A percentile compares a stretch with the other conserved stretches of the same genome.
Evolutionary conservation across 2,329 filamentous ascomycete genomes (phyloP).

Genomic region (Chaetomium globosum): DNA sequence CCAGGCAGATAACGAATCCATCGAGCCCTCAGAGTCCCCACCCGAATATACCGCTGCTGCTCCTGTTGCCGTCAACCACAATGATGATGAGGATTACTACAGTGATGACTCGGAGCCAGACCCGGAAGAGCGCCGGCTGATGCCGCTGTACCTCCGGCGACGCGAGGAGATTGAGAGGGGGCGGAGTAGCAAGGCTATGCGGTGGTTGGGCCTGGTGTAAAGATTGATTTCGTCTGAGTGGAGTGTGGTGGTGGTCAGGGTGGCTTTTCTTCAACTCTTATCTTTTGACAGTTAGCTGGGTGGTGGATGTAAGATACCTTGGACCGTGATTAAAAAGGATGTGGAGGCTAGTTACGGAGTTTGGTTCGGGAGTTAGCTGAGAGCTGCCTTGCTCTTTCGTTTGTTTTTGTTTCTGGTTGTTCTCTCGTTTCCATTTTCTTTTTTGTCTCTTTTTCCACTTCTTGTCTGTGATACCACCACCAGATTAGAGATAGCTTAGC

Average conservation of each 20-base stretch:
- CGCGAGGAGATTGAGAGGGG: slow-evolving; percentile 28
- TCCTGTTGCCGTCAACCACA: neutral
- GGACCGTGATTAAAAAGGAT: neutral
- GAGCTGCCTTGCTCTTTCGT: neutral
- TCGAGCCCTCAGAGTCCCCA: neutral
- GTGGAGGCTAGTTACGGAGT: neutral
- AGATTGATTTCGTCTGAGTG: neutral
- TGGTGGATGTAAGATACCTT: neutral
- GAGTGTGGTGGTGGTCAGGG: neutral
- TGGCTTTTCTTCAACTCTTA: neutral
- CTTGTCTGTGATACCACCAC: slow-evolving; percentile 21
- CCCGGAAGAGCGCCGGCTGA: slow-evolving; percentile 36
- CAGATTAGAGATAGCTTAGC: neutral
- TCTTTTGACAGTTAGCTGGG: neutral
- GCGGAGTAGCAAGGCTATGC: slow-evolving; percentile 41
- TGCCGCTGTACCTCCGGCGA: slow-evolving; percentile 36
- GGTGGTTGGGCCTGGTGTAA: slow-evolving; percentile 42
- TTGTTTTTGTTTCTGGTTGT: neutral
- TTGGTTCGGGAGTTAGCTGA: neutral
- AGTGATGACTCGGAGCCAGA: slow-evolving; percentile 24
- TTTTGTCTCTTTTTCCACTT: slow-evolving; percentile 10
- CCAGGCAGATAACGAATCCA: neutral
- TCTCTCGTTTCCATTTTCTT: neutral
- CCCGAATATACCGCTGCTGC: neutral
- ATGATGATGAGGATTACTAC: neutral